A percentile compares a stretch with the other conserved stretches of the same genome.
Conservation (phyloP, 108 stramenopile genomes). For the Mediolabrus comicus region DNA sequence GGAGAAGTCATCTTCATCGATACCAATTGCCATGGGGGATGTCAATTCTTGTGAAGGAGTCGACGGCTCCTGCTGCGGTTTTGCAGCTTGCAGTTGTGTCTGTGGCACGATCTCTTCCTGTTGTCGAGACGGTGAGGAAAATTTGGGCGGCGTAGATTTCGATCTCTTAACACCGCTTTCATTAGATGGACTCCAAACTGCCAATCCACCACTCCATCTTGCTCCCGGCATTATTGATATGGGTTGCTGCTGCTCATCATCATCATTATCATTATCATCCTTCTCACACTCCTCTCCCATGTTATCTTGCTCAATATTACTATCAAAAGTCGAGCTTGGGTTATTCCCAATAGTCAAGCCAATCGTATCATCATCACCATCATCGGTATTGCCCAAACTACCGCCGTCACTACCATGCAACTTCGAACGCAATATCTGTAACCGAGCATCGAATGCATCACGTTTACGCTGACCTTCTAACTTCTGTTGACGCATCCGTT, state of each 20-base stretch:
- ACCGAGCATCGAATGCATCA: slow-evolving; percentile 17
- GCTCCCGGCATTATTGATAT: slow-evolving; percentile 21
- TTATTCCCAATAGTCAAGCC: not conserved
- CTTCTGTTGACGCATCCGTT: slow-evolving; percentile 17
- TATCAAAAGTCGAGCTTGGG: not conserved
- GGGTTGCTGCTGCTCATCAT: not conserved
- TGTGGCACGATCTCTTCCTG: not conserved
- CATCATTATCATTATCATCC: not conserved
- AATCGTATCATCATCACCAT: not conserved
- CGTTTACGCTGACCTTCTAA: slow-evolving; percentile 26
- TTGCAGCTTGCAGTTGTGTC: too few species aligned
- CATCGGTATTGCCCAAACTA: not conserved
- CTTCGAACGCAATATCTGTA: slow-evolving; percentile 18
- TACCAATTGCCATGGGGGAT: slow-evolving; percentile 2
- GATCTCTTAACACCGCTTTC: not conserved
- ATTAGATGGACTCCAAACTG: slow-evolving; percentile 19
- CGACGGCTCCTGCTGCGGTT: not conserved
- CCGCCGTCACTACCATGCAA: not conserved
- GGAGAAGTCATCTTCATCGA: slow-evolving; percentile 38
- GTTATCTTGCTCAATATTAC: not conserved
- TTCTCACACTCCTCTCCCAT: not conserved
- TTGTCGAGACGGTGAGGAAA: not conserved
- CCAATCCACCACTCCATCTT: slow-evolving; percentile 39
- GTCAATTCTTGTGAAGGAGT: not conserved
- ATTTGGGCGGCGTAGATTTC: not conserved